Evolutionary conservation across 441 rosid species (phyloP).

Genomic region (Syzygium syzygioides): DNA sequence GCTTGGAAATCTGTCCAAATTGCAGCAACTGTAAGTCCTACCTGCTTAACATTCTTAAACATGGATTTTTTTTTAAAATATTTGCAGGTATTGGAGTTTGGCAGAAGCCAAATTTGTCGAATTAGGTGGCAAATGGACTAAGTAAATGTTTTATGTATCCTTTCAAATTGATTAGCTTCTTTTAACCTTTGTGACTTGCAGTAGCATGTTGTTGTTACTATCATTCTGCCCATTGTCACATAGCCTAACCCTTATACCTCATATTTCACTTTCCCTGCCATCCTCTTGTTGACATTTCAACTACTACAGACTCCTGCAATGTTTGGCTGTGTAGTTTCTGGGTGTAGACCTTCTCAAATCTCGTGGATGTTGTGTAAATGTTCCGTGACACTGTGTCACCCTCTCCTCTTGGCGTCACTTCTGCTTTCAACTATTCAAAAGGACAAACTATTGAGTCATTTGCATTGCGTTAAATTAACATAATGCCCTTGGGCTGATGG

Average conservation of each 20-base stretch:
- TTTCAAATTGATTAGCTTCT: neutral
- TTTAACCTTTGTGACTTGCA: neutral
- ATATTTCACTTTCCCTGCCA: neutral
- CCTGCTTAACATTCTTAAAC: neutral
- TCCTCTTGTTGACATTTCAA: neutral
- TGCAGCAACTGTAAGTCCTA: conserved; percentile 48
- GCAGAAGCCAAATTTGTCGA: neutral
- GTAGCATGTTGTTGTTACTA: neutral
- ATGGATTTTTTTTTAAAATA: neutral
- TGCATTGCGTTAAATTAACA: neutral
- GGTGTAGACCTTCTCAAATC: neutral
- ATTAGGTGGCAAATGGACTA: neutral
- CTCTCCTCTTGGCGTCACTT: neutral
- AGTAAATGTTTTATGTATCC: neutral
- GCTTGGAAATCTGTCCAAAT: conserved; percentile 43
- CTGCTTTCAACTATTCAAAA: neutral
- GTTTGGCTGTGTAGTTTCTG: neutral
- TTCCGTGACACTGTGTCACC: neutral
- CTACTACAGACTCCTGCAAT: neutral
- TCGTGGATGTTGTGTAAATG: neutral
- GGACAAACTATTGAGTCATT: neutral
- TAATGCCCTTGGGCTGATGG: neutral
- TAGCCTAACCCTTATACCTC: neutral
- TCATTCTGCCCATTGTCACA: neutral
- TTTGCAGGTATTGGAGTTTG: neutral